These are phyloP conservation scores for Candida mesenterica DNA, from an alignment of 1,139 yeast genomes.

Conservation along the genomic window DNA sequence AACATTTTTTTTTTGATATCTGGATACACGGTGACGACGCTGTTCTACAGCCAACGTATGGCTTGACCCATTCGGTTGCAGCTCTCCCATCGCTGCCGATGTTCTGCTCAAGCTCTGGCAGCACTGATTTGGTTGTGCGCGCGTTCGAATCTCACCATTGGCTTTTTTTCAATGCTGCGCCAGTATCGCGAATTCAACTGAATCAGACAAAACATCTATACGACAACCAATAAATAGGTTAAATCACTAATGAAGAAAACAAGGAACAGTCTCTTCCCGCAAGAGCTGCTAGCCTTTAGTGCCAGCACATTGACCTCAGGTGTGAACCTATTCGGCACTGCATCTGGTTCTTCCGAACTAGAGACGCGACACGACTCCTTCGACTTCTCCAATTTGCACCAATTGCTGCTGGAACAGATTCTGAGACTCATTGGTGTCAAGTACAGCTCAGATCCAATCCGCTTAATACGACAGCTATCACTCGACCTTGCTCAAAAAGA, in stretches of 20 bases:
- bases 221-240: not conserved
- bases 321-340: constrained; percentile 9
- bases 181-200: not conserved
- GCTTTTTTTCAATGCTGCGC: not conserved
- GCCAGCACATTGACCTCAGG: not conserved
- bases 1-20: constrained; percentile 57
- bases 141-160: constrained; percentile 13
- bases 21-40: no score
- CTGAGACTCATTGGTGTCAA: constrained; percentile 28
- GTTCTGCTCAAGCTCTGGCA: no score
- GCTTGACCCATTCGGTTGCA: no score
- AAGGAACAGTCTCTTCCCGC: constrained; percentile 13
- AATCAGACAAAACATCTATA: not conserved
- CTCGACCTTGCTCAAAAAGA: constrained; percentile 50
- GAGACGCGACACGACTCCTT: not conserved
- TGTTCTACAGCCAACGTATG: no score
- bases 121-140: no score
- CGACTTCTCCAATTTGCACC: constrained; percentile 14
- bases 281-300: constrained; percentile 8
- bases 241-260: constrained; percentile 10
- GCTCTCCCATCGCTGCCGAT: no score
- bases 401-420: constrained; percentile 25
- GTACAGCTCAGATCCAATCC: constrained; percentile 37
- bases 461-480: constrained; percentile 48
- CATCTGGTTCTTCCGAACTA: not conserved